Conservation (phyloP, 805 yeast genomes). For the Wickerhamiella australiensis region DNA sequence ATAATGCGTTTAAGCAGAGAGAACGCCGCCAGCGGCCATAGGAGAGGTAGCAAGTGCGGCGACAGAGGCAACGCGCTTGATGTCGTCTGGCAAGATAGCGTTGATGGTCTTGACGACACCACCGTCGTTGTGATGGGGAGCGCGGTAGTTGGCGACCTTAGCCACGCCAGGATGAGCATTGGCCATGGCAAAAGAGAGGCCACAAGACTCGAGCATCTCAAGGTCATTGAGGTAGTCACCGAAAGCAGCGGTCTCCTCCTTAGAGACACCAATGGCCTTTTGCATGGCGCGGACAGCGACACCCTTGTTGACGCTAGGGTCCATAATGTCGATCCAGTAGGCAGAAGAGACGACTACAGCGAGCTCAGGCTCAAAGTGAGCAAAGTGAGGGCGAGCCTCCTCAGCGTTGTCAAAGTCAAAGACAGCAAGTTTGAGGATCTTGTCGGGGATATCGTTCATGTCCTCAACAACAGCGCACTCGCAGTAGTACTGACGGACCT, state of each 20-base stretch:
- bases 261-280: slow-evolving; percentile 10
- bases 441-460: slow-evolving; percentile 11
- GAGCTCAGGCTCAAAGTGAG: slow-evolving; percentile 12
- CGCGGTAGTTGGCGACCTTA: slow-evolving; percentile 11
- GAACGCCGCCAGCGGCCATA: slow-evolving; percentile 6
- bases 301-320: slow-evolving; percentile 12
- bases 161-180: slow-evolving; percentile 11
- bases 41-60: slow-evolving; percentile 11
- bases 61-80: slow-evolving; percentile 11
- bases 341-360: slow-evolving; percentile 10
- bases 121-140: slow-evolving; percentile 11
- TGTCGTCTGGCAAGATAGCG: slow-evolving; percentile 9
- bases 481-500: slow-evolving; percentile 12
- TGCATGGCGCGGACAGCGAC: slow-evolving; percentile 12
- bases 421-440: slow-evolving; percentile 11
- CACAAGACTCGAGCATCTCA: slow-evolving; percentile 58
- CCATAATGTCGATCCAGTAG: slow-evolving; percentile 12
- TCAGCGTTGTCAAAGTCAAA: slow-evolving; percentile 11
- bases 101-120: slow-evolving; percentile 12
- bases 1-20: slow-evolving; percentile 6
- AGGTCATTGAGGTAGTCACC: slow-evolving; percentile 98
- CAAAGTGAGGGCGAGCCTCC: slow-evolving; percentile 10
- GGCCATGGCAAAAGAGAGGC: slow-evolving; percentile 10
- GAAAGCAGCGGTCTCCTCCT: slow-evolving; percentile 53
- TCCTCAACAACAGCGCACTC: slow-evolving; percentile 10